Base-by-base conservation (phyloP, 352 stramenopile species). In the Peronospora belbahrii region DNA sequence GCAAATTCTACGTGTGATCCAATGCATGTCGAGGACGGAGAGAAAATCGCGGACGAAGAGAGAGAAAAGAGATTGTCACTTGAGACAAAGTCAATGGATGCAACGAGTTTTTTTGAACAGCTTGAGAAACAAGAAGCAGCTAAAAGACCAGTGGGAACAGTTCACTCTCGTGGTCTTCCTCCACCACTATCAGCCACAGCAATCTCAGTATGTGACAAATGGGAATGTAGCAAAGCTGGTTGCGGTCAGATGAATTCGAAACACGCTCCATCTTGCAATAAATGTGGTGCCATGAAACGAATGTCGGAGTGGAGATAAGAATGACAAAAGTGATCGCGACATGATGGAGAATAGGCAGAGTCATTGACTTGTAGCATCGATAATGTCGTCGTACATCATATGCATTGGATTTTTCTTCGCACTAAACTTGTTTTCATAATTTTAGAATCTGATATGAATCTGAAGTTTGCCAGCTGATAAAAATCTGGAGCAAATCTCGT, bases 241-340 rank as follows among this genome's bases (percentile, higher is more conserved):
- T 89, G 77, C 31, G 77, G 77, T 20, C 57, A 89, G 38, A 68
- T 67, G 50, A 89, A 89, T 56, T 74, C 43, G 19, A 89, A 85
- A 42, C 62, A 81, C 38, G 70, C 74, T 7, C 41, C 57, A 1
- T 49, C 64, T 7, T 89, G 77, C 55, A 81, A 57, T 46, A 86
- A 89, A 47, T 89, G 77, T 46, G 72, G 72, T 31, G 72, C 77
- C 9, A 89, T 89, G 72, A 85, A 84, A 59, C 74, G 77, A 19
- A 65, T 89, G 52, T 80, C 53, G 20, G 72, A 89, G 59, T 89
- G 77, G 77, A 61, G 77, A 36, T 88, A 68, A 42, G 17, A n/a
- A 25, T n/a, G n/a, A n/a, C n/a, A n/a, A n/a, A n/a, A n/a, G 17
- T 11, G 33, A 39, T 28, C 19, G n/a, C 3, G 3, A 2, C 2